Percentiles rank a stretch among this genome's conserved stretches.
Evolutionary conservation across 192 early-diverging fungal species (phyloP).

Genomic region (Coemansia furcata): DNA sequence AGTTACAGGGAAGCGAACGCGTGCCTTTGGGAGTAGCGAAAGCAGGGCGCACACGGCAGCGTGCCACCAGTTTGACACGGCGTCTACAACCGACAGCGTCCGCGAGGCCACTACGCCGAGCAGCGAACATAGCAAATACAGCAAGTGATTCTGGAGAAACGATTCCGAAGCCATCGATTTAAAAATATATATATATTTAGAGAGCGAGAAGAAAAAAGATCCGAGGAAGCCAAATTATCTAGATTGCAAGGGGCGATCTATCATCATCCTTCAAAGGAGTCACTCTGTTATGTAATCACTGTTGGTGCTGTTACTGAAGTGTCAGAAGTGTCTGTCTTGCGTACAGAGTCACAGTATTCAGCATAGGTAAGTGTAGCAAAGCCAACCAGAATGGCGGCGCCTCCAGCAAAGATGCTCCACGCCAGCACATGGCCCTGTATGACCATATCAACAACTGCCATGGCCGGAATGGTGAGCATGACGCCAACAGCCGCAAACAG

Average conservation of each 20-base stretch:
- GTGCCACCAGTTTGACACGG: slow-evolving; percentile 50
- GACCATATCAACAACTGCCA: slow-evolving; percentile 60
- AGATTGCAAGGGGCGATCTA: not conserved
- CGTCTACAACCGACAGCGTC: slow-evolving; percentile 35
- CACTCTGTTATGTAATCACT: not conserved
- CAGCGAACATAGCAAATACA: slow-evolving; percentile 46
- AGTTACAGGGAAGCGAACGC: slow-evolving; percentile 28
- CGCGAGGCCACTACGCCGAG: slow-evolving; percentile 32
- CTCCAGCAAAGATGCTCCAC: slow-evolving; percentile 56
- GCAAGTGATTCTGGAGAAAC: slow-evolving; percentile 51
- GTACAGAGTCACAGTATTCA: slow-evolving; percentile 41
- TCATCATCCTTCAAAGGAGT: not conserved
- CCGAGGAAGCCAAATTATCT: not conserved
- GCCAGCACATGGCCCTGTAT: slow-evolving; percentile 54
- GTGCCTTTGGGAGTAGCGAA: slow-evolving; percentile 51
- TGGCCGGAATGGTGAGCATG: slow-evolving; percentile 76
- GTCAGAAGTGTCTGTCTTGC: slow-evolving; percentile 11
- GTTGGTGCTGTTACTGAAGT: not conserved
- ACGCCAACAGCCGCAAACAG: slow-evolving; percentile 77
- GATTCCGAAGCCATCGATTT: slow-evolving; percentile 12
- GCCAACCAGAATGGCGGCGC: slow-evolving; percentile 55
- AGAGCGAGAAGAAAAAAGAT: not conserved
- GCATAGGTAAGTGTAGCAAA: slow-evolving; percentile 55
- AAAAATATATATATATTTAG: not conserved
- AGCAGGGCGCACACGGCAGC: slow-evolving; percentile 33